Conservation (phyloP, 1,284 basidiomycete genomes). For the Phaffia rhodozyma region DNA sequence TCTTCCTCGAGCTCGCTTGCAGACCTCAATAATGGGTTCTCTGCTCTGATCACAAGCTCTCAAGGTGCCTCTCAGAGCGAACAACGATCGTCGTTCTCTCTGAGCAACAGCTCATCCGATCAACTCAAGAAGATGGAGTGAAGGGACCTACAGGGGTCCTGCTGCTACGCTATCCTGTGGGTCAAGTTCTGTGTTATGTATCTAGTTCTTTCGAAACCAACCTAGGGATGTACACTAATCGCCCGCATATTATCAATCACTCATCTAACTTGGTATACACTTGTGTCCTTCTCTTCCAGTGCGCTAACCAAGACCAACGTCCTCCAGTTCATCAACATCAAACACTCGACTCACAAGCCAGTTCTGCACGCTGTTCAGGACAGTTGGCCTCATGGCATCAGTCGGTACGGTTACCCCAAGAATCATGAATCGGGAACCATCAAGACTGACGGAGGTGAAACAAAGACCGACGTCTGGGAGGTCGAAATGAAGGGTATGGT, state of each 20-base stretch:
- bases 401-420: constrained; percentile 6
- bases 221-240: background rate
- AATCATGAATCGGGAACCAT: background rate
- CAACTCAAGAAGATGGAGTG: too few relatives aligned
- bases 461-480: constrained; percentile 13
- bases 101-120: too few relatives aligned
- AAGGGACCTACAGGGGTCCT: background rate
- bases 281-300: background rate
- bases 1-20: too few relatives aligned
- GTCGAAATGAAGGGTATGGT: constrained; percentile 9
- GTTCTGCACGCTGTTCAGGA: constrained; percentile 8
- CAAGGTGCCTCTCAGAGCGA: too few relatives aligned
- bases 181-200: background rate
- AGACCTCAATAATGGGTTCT: too few relatives aligned
- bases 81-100: too few relatives aligned
- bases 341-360: background rate
- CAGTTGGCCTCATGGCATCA: constrained; percentile 12
- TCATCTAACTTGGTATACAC: background rate
- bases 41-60: too few relatives aligned
- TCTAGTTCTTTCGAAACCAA: background rate
- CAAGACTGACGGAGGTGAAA: constrained; percentile 1
- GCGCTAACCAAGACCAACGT: constrained; percentile 10
- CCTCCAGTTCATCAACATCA: constrained; percentile 18
- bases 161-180: constrained; percentile 16
- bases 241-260: background rate